These are phyloP conservation scores for Grammothele lineata DNA, from an alignment of 768 basidiomycete genomes.

Conservation along the genomic window DNA sequence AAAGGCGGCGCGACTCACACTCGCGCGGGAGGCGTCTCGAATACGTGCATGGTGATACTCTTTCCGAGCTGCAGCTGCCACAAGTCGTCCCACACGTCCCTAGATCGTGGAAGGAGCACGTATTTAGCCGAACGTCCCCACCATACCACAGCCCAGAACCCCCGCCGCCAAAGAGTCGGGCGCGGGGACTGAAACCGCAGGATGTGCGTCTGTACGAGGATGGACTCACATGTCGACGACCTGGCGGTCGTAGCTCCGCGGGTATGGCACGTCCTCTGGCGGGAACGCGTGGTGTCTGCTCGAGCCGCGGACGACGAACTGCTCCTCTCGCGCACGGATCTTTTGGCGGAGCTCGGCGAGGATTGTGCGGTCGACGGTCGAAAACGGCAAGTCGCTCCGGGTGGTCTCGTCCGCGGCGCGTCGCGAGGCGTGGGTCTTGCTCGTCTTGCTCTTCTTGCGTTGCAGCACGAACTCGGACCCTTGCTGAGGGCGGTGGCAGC, in stretches of 20 bases:
- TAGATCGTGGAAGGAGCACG: slow-evolving; percentile 21
- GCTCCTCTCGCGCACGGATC: slow-evolving; percentile 48
- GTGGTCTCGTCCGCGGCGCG: slow-evolving; percentile 6
- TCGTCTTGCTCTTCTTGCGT: slow-evolving; percentile 18
- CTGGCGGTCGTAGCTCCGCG: slow-evolving; percentile 58
- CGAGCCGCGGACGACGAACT: slow-evolving; percentile 47
- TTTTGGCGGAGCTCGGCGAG: slow-evolving; percentile 51
- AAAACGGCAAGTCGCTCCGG: slow-evolving; percentile 36
- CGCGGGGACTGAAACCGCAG: no score
- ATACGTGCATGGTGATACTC: slow-evolving; percentile 62
- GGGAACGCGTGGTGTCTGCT: slow-evolving; percentile 56
- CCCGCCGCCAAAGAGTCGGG: no score
- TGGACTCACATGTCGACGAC: slow-evolving; percentile 62
- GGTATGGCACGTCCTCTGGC: slow-evolving; percentile 57
- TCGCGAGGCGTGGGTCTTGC: slow-evolving; percentile 2
- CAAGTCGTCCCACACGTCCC: slow-evolving; percentile 67
- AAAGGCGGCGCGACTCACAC: slow-evolving; percentile 41
- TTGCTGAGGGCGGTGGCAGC: neutral
- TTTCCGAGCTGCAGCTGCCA: slow-evolving; percentile 44
- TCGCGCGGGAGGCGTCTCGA: slow-evolving; percentile 53
- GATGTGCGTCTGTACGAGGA: no score
- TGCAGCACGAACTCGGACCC: slow-evolving; percentile 14
- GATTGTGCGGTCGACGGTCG: slow-evolving; percentile 59
- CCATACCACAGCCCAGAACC: neutral
- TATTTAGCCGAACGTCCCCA: slow-evolving; percentile 2